phyloP scores from a whole-genome alignment of 2,329 filamentous ascomycete species.

The Thyridium curvatum region DNA sequence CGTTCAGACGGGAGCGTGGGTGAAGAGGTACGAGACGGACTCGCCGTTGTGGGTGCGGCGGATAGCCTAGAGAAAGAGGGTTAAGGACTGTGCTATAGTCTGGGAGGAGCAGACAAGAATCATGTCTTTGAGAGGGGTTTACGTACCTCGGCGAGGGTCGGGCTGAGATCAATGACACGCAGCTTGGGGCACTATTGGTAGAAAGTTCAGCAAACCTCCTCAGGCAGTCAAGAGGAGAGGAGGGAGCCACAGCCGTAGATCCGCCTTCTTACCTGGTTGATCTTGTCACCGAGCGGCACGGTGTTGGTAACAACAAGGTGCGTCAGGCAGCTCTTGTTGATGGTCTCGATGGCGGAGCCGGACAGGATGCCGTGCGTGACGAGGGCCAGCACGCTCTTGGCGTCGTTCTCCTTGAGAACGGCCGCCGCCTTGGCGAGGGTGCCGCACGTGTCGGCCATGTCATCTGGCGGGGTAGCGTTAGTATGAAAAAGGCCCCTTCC shows the following conservation, averaged over 20 bases:
- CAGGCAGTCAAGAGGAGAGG: no score
- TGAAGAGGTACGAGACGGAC: conserved; percentile 62
- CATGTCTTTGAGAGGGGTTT: no score
- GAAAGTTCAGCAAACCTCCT: no score
- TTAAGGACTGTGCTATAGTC: background rate
- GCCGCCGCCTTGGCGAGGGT: conserved; percentile 73
- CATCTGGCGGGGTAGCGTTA: conserved; percentile 44
- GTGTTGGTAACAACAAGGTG: conserved; percentile 89
- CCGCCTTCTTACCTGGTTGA: conserved; percentile 42
- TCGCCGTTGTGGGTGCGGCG: conserved; percentile 63
- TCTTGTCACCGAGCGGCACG: conserved; percentile 72
- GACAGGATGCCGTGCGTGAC: conserved; percentile 92
- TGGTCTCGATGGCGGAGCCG: conserved; percentile 78
- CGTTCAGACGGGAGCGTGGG: conserved; percentile 50
- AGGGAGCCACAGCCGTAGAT: no score
- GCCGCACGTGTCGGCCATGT: conserved; percentile 90
- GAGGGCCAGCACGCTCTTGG: conserved; percentile 84
- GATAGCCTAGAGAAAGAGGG: conserved; percentile 42
- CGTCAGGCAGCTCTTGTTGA: conserved; percentile 71
- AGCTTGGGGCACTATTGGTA: conserved; percentile 60
- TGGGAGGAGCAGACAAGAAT: background rate
- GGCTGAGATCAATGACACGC: conserved; percentile 86
- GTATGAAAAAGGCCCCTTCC: no score
- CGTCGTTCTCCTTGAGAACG: conserved; percentile 80
- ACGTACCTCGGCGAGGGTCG: conserved; percentile 61